Percentiles rank a stretch among this genome's conserved stretches.
Conservation (phyloP, 164 flowering plant genomes). For the Dillenia suffruticosa region DNA sequence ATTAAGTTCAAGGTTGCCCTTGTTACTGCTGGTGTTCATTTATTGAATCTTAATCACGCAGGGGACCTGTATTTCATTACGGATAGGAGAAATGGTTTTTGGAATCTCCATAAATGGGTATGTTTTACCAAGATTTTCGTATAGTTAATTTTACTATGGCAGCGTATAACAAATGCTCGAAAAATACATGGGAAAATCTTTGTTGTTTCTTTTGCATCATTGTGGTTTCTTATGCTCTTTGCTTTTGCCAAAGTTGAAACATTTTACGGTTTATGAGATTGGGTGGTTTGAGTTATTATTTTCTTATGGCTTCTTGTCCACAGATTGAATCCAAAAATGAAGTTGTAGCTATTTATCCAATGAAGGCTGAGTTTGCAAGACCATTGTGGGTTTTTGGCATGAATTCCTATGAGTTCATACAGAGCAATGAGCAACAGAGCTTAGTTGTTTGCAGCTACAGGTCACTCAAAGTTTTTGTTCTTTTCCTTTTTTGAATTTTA, state of each 20-base stretch:
- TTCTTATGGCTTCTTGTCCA: constrained; percentile 4
- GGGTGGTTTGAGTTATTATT: not conserved
- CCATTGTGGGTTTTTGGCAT: constrained; percentile 92
- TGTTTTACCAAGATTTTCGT: not conserved
- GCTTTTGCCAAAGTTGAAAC: no score
- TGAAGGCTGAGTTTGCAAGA: constrained; percentile 87
- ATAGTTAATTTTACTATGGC: no score
- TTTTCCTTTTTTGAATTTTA: not conserved
- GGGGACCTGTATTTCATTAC: constrained; percentile 84
- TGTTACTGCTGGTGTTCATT: not conserved
- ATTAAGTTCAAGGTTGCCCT: no score
- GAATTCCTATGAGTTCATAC: constrained; percentile 72
- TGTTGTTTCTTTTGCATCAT: no score
- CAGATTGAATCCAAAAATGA: constrained; percentile 70
- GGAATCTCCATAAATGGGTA: constrained; percentile 98
- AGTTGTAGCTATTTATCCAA: constrained; percentile 48
- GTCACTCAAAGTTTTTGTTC: constrained; percentile 26
- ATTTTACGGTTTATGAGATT: no score
- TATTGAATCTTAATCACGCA: constrained; percentile 33
- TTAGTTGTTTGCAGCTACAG: constrained; percentile 84
- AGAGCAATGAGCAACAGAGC: constrained; percentile 24
- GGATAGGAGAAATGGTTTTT: constrained; percentile 79
- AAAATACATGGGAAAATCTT: no score
- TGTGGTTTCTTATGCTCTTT: no score
- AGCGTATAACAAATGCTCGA: no score